Base-by-base conservation (phyloP, 2,329 filamentous ascomycete genomes). In the Aureobasidium musti region DNA sequence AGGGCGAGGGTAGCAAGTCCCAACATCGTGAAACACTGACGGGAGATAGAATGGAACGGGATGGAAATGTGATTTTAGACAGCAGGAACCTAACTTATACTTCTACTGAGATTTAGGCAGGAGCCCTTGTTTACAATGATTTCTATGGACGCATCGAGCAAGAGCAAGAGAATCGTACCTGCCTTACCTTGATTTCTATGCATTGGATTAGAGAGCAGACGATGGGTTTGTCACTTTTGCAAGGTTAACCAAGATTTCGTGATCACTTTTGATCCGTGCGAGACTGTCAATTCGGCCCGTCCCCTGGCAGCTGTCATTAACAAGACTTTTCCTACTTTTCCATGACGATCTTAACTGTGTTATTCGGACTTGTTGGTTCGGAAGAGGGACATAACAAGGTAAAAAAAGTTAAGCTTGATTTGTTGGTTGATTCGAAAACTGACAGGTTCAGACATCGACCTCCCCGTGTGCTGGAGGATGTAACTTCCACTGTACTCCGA, bases 231-330 rank as follows among this genome's bases (percentile, higher is more conserved):
- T 56, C 21, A 56, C 33, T 37, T 56, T 41, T 19, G 35, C 53
- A 41, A 56, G 53, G 53, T 56, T 56, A 41, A 56, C 53, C 35
- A 56, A 56, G 53, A 56, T 56, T 56, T 41, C 33, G 33, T 37
- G 53, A 41, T 28, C 13, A 23, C 21, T 41, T 28, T 28, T 4
- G 53, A 35, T 35, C 53, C 53, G 53, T 56, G 53, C 53, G 53
- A 17, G 14, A 41, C 11, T 19, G 35, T 56, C 53, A 41, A 39
- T 11, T 56, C 35, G 53, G 53, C 53, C 53, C 53, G 53, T 56
- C 14, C 53, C 52, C 53, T 39, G 14, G 35, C 33, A 56, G 33
- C 21, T 39, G 35, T 35, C 23, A 11, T 26, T 56, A 41, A 56
- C 28, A 33, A 17, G 7, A 28, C 13, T 41, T 41, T 37, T 56